Evolutionary conservation across 371 early-diverging fungal genomes (phyloP).

Genomic region (Vavraia culicis): DNA sequence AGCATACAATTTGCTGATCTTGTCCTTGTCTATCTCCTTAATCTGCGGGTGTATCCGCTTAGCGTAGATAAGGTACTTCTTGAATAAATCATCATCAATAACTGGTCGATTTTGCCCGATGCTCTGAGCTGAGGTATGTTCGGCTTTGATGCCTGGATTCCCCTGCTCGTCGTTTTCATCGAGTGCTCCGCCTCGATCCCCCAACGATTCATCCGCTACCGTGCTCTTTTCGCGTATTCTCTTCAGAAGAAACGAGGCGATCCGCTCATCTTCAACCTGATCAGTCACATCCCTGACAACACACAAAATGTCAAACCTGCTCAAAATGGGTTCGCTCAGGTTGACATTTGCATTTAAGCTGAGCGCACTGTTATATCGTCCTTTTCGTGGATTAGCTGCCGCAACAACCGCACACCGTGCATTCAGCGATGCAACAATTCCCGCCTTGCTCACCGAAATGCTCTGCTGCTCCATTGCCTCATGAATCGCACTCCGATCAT

Average conservation of each 20-base stretch:
- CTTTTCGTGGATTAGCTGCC: constrained; percentile 90
- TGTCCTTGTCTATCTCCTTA: constrained; percentile 61
- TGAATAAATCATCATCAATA: constrained; percentile 46
- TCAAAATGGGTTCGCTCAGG: constrained; percentile 86
- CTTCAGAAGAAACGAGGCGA: constrained; percentile 78
- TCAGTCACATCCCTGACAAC: constrained; percentile 79
- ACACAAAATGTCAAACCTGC: constrained; percentile 94
- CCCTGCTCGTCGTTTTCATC: constrained; percentile 21
- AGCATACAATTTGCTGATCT: constrained; percentile 60
- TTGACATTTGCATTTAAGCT: constrained; percentile 93
- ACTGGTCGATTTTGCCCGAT: not conserved
- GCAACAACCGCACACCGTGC: constrained; percentile 85
- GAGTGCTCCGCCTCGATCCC: constrained; percentile 35
- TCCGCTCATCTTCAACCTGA: constrained; percentile 57
- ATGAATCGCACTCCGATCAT: constrained; percentile 75
- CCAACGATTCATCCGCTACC: not conserved
- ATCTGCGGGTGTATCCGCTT: constrained; percentile 60
- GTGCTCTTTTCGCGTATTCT: constrained; percentile 49
- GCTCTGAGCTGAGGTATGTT: constrained; percentile 43
- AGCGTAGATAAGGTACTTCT: constrained; percentile 89
- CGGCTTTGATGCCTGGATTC: not conserved
- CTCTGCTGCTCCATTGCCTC: constrained; percentile 99
- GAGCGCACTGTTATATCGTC: constrained; percentile 75
- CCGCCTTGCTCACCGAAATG: constrained; percentile 89
- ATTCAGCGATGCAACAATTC: constrained; percentile 73